A percentile compares a stretch with the other conserved stretches of the same genome.
phyloP scores from a whole-genome alignment of 1,139 yeast genomes.

The Hansenula sp. region DNA sequence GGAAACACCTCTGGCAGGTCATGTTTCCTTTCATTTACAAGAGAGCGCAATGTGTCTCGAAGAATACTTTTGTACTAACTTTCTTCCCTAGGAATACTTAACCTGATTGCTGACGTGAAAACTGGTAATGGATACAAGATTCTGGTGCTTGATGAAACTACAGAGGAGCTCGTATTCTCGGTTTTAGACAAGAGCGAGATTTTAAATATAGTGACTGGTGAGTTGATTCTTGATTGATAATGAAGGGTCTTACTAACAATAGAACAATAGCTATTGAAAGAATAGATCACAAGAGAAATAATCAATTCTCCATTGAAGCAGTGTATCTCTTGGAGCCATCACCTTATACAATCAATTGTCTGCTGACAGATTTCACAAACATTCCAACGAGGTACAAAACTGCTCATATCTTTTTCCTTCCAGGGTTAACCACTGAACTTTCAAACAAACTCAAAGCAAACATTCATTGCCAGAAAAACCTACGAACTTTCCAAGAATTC shows the following conservation, averaged over 20 bases:
- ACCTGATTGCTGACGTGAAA: slow-evolving; percentile 15
- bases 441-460: slow-evolving; percentile 25
- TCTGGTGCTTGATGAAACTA: slow-evolving; percentile 33
- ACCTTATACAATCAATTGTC: slow-evolving; percentile 49
- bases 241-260: slow-evolving; percentile 7
- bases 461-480: slow-evolving; percentile 25
- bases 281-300: slow-evolving; percentile 46
- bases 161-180: slow-evolving; percentile 29
- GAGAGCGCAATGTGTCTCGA: background rate
- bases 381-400: slow-evolving; percentile 51
- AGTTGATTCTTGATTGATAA: slow-evolving; percentile 19
- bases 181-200: slow-evolving; percentile 33
- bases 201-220: slow-evolving; percentile 24
- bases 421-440: slow-evolving; percentile 37
- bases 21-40: too few relatives aligned
- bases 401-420: slow-evolving; percentile 54
- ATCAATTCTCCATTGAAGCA: slow-evolving; percentile 51
- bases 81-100: slow-evolving; percentile 14
- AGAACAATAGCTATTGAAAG: slow-evolving; percentile 38
- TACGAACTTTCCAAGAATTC: slow-evolving; percentile 29
- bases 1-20: too few relatives aligned
- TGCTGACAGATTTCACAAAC: slow-evolving; percentile 52
- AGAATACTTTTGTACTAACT: too few relatives aligned
- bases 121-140: slow-evolving; percentile 32
- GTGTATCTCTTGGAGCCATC: slow-evolving; percentile 56